A percentile compares a stretch with the other conserved stretches of the same genome.
Conservation (phyloP, 441 rosid species). For the Euphorbia celastroides region DNA sequence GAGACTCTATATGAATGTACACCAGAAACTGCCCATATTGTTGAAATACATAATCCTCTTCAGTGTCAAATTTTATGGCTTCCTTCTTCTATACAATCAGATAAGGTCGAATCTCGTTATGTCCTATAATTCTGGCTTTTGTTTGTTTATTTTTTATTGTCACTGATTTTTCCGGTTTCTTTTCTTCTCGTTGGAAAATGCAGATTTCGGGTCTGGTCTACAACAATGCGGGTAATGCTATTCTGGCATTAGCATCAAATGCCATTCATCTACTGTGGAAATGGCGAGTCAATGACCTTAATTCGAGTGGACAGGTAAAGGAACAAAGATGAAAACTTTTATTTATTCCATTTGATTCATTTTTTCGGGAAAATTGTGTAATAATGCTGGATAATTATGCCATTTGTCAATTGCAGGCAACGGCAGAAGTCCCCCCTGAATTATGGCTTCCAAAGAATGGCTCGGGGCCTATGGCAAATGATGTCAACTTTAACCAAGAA, state of each 20-base stretch:
- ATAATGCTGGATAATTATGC: not conserved
- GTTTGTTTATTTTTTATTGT: too few relatives aligned
- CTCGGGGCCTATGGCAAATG: constrained; percentile 43
- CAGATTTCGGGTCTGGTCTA: constrained; percentile 45
- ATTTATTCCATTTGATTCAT: not conserved
- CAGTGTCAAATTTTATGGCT: constrained; percentile 40
- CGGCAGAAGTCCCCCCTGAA: constrained; percentile 34
- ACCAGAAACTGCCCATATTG: constrained; percentile 21
- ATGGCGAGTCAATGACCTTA: constrained; percentile 30
- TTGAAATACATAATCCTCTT: constrained; percentile 34
- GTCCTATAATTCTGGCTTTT: too few relatives aligned
- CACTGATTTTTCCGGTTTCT: not conserved
- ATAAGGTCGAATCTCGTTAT: constrained; percentile 30
- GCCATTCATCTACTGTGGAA: constrained; percentile 41
- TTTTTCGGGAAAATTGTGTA: not conserved
- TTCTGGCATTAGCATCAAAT: constrained; percentile 43
- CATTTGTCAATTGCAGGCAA: constrained; percentile 34
- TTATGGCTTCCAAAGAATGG: constrained; percentile 36
- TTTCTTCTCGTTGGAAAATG: constrained; percentile 15
- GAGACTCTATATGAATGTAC: constrained; percentile 24
- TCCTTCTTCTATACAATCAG: constrained; percentile 26
- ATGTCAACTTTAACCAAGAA: constrained; percentile 31
- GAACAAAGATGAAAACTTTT: not conserved
- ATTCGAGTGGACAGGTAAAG: constrained; percentile 36
- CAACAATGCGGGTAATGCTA: constrained; percentile 41